Percentiles rank a stretch among this genome's conserved stretches.
These are phyloP conservation scores for Fusarium pseudonygamai DNA, from an alignment of 2,329 filamentous ascomycete species.

Conservation along the genomic window DNA sequence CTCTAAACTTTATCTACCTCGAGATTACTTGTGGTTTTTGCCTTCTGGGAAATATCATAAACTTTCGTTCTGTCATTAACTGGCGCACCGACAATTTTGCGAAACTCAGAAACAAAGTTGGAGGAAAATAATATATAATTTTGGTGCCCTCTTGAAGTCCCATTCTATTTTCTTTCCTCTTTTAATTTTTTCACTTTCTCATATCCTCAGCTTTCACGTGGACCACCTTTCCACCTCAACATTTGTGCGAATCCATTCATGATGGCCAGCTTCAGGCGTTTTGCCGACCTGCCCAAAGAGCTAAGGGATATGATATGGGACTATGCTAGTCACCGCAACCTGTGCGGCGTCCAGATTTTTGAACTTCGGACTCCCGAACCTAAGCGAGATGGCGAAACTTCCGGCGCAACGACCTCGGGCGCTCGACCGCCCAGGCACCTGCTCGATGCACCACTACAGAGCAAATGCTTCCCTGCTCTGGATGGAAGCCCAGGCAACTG, in stretches of 20 bases:
- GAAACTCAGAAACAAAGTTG: accelerated
- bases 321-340: background rate
- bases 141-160: accelerated
- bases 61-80: background rate
- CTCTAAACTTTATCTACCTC: background rate
- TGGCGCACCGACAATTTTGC: accelerated
- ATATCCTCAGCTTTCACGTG: accelerated
- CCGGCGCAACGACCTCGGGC: accelerated
- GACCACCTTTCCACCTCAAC: background rate
- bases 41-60: background rate
- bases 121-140: too few species aligned
- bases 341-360: constrained; percentile 1
- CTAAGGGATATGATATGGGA: constrained; percentile 4
- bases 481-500: background rate
- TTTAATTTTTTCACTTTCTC: background rate
- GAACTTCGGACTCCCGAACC: background rate
- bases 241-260: background rate
- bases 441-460: background rate
- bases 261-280: background rate
- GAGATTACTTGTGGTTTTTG: background rate
- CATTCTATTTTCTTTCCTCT: too few species aligned
- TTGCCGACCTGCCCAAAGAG: background rate
- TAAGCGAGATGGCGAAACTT: background rate
- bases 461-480: background rate
- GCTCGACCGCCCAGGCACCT: accelerated